Evolutionary conservation across 2,329 filamentous ascomycete species (phyloP), one percentile per base, ranked within the genome.

Genomic region (Clonostachys solani): DNA sequence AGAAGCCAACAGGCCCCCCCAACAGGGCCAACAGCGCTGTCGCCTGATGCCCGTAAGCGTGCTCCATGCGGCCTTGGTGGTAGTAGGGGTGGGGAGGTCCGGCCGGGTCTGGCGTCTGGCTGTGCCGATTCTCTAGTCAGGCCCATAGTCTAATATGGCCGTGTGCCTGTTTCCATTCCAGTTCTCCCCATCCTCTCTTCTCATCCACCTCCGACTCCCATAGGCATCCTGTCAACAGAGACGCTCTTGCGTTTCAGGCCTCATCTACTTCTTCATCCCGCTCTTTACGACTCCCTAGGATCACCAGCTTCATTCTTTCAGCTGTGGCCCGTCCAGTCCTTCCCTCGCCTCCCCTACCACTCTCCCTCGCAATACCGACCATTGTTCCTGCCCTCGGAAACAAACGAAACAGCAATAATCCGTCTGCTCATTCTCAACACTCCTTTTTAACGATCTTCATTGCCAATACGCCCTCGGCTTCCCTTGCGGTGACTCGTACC

Each of bases 261-360:
- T 51, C 56, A 54, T 53, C 59, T 62, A 59, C 55, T 60, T 48
- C 50, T 49, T 60, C 57, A 60, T 48, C 48, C 40, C 45, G 23
- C 54, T 63, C 58, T 45, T 65, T 63, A 35, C 37, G 37, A 19
- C 40, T 29, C 23, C 52, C 56, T 55, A 55, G 59, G 56, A 64
- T 60, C 56, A 53, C 62, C 65, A 60, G 64, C 66, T 70, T 69
- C 68, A 71, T 61, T 71, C 68, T 62, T 65, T 71, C 54, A 69
- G 64, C 63, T 63, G 60, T 57, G 53, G 57, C 60, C 64, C 63
- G 63, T 70, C 63, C 68, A 60, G 61, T 69, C 60, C 44, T 46
- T 46, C 23, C 23, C 23, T 29, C 23, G 10, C 23, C 23, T 29
- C 23, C 23, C 23, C 23, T 17, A 12, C 40, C 40, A 17, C 18